A percentile compares a stretch with the other conserved stretches of the same genome.
Evolutionary conservation across 1,284 basidiomycete genomes (phyloP).

Genomic region (Marasmius fiardii): DNA sequence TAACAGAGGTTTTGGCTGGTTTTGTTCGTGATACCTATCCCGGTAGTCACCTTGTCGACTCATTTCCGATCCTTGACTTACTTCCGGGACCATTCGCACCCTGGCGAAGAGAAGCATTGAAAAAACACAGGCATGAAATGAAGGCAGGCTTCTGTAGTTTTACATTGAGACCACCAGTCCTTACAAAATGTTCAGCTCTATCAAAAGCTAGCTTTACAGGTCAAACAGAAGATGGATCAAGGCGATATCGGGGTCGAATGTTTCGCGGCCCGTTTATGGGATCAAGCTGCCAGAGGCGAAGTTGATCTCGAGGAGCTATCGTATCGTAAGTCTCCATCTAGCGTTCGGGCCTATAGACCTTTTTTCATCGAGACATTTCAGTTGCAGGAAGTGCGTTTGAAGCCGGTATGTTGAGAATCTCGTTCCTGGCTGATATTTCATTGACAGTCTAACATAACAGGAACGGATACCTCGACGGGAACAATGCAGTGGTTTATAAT

Average conservation of each 20-base stretch:
- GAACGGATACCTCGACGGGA: neutral
- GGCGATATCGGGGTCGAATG: constrained; percentile 18
- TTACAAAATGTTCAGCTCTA: constrained; percentile 18
- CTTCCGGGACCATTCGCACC: constrained; percentile 24
- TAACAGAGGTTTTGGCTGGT: constrained; percentile 19
- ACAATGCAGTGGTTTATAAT: neutral
- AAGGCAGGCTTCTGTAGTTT: constrained; percentile 11
- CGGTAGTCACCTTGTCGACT: constrained; percentile 26
- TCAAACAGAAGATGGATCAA: constrained; percentile 19
- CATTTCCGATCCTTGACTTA: constrained; percentile 23
- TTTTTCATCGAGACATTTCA: no score
- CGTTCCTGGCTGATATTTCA: no score
- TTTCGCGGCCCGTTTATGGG: constrained; percentile 21
- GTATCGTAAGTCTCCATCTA: constrained; percentile 16
- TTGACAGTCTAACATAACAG: no score
- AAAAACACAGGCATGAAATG: constrained; percentile 20
- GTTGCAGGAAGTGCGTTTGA: no score
- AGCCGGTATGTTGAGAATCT: no score
- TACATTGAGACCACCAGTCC: neutral
- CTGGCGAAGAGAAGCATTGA: constrained; percentile 22
- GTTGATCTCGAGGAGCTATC: constrained; percentile 10
- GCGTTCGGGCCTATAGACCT: no score
- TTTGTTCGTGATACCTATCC: constrained; percentile 22
- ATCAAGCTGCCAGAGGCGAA: constrained; percentile 10
- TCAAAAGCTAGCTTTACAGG: constrained; percentile 17